Evolutionary conservation across 2,329 filamentous ascomycete species (phyloP).

Genomic region (Sporothrix pallida): DNA sequence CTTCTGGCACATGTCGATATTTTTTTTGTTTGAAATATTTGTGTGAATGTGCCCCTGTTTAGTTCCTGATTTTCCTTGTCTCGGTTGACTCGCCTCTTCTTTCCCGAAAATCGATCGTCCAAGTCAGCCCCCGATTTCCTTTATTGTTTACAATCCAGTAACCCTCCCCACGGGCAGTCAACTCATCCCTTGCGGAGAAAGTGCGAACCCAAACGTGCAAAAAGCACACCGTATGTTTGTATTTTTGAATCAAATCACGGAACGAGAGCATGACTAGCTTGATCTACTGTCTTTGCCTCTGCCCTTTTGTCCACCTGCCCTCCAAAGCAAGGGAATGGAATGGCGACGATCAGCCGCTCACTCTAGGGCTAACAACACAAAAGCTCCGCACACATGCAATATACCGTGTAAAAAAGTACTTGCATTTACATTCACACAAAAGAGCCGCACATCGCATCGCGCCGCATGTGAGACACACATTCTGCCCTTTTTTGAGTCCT

Average conservation of each 20-base stretch:
- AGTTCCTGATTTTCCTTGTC: neutral
- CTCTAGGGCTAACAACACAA: neutral
- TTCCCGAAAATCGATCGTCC: slow-evolving; percentile 19
- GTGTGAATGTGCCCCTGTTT: neutral
- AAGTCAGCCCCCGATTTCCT: neutral
- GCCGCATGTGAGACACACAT: slow-evolving; percentile 7
- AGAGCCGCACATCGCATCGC: neutral
- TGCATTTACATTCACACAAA: neutral
- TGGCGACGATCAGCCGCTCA: neutral
- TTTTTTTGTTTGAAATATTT: too few relatives aligned
- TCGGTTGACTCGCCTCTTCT: neutral
- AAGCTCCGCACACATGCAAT: neutral
- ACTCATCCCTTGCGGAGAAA: neutral
- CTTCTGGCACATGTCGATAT: too few relatives aligned
- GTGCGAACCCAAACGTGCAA: neutral
- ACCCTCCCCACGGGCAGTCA: neutral
- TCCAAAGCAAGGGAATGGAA: neutral
- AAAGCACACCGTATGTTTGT: slow-evolving; percentile 3
- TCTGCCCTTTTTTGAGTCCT: neutral
- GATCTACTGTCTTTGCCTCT: slow-evolving; percentile 7
- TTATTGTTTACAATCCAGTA: slow-evolving; percentile 4
- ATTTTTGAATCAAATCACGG: neutral
- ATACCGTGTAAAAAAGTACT: neutral
- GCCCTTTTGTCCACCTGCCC: neutral
- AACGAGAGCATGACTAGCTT: neutral